Base-by-base conservation (phyloP, 2,329 filamentous ascomycete species). In the Tolypocladium pustulatum region DNA sequence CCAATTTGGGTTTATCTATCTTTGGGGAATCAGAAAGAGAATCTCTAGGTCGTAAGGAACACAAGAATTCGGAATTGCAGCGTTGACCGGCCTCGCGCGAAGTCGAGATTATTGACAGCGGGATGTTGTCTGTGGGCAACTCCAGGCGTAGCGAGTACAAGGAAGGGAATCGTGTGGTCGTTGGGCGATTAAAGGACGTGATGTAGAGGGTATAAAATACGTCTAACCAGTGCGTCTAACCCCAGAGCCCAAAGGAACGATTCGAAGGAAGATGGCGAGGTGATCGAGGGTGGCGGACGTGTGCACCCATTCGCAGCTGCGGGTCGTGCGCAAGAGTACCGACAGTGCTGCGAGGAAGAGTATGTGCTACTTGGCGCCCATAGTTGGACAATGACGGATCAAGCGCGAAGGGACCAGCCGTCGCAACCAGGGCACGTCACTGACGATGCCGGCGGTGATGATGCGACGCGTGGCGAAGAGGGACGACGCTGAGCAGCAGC, bases 221-320 rank as follows among this genome's bases (percentile, higher is more conserved):
- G 69, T 74, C 73, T 75, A 75, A 71, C 67, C 71, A 67, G 68
- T 65, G 69, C 69, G 69, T 74, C 72, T 74, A 74, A 62, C 71
- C 65, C 69, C 68, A 68, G 66, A 67, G 66, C 66, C 66, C 65
- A 68, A 71, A 53, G 60, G 57, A 63, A 65, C 62, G 66, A 65
- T 59, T 63, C 34, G 46, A 61, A 58, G 40, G 54, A 61, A 62
- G 46, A 43, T 51, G 54, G 32, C 63, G 56, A 61, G 60, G 58
- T 43, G 62, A 61, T 67, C 61, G 65, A 65, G 59, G 59, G 38
- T 54, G 49, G 15, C 30, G 60, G 59, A 54, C 61, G 60, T 60
- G 56, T 54, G 58, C 62, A 66, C 64, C 65, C 67, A 67, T 69
- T 66, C 67, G 65, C 63, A 59, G 61, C 63, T 63, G 61, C 56